Evolutionary conservation across 1,284 basidiomycete species (phyloP).

Genomic region (Taiwanofungus camphoratus): DNA sequence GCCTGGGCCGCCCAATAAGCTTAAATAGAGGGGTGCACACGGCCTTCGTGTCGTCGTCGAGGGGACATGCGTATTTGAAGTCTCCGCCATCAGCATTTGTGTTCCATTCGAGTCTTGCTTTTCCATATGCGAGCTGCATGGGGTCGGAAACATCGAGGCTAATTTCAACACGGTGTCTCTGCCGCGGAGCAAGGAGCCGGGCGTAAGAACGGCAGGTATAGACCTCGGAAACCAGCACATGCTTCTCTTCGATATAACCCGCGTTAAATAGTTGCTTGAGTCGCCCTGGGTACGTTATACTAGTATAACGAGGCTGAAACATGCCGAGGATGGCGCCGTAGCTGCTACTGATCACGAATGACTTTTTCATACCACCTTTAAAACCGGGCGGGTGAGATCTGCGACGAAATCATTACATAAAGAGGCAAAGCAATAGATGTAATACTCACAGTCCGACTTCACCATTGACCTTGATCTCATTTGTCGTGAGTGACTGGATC

Average conservation of each 20-base stretch:
- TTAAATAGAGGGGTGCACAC: conserved; percentile 4
- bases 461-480: background rate
- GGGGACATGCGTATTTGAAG: conserved; percentile 1
- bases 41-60: background rate
- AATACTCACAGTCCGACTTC: background rate
- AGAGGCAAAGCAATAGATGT: background rate
- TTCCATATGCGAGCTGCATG: background rate
- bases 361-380: conserved; percentile 1
- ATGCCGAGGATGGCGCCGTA: conserved; percentile 8
- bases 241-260: background rate
- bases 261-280: conserved; percentile 6
- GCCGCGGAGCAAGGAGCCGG: conserved; percentile 6
- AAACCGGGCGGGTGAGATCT: background rate
- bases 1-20: conserved; percentile 3
- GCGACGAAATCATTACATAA: background rate
- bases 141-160: background rate
- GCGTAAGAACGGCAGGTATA: conserved; percentile 10
- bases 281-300: background rate
- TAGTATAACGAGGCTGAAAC: background rate
- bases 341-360: conserved; percentile 1
- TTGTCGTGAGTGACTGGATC: background rate
- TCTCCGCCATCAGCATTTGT: conserved; percentile 6
- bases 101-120: background rate
- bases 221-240: conserved; percentile 6
- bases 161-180: conserved; percentile 1